phyloP scores from a whole-genome alignment of 192 early-diverging fungal genomes.

The Backusella australiensis region DNA sequence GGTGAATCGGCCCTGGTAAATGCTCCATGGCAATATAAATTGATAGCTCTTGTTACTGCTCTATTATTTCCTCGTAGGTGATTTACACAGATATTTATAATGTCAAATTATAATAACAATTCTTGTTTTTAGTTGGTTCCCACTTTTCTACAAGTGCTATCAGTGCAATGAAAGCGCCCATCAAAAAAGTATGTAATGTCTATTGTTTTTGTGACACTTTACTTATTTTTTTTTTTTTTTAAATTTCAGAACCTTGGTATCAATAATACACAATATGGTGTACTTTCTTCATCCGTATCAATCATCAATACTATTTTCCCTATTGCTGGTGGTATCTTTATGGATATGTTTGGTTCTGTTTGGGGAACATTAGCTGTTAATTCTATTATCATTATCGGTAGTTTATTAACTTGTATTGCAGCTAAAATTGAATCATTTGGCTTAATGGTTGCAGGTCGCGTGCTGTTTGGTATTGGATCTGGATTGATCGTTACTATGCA shows the following conservation, averaged over 20 bases:
- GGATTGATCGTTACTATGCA: slow-evolving; percentile 74
- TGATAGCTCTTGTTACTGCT: slow-evolving; percentile 55
- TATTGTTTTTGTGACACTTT: background rate
- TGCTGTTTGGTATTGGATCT: slow-evolving; percentile 65
- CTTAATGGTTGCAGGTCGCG: slow-evolving; percentile 52
- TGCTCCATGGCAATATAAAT: slow-evolving; percentile 52
- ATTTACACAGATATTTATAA: background rate
- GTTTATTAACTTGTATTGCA: slow-evolving; percentile 47
- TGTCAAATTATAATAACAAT: background rate
- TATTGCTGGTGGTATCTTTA: slow-evolving; percentile 53
- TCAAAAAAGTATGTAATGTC: slow-evolving; percentile 57
- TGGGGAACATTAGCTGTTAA: slow-evolving; percentile 54
- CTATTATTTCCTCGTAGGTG: slow-evolving; percentile 59
- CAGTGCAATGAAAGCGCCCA: slow-evolving; percentile 66
- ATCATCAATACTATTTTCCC: slow-evolving; percentile 60
- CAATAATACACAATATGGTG: slow-evolving; percentile 60
- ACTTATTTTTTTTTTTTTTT: background rate
- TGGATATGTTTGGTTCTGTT: slow-evolving; percentile 63
- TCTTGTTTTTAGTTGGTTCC: slow-evolving; percentile 51
- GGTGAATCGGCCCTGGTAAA: slow-evolving; percentile 20
- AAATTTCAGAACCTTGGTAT: slow-evolving; percentile 47
- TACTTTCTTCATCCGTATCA: slow-evolving; percentile 58
- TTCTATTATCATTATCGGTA: slow-evolving; percentile 56
- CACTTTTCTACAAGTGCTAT: slow-evolving; percentile 71
- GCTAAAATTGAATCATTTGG: slow-evolving; percentile 45